Conservation (phyloP, 176 grass and related monocot species). For the Elymus sibiricus region DNA sequence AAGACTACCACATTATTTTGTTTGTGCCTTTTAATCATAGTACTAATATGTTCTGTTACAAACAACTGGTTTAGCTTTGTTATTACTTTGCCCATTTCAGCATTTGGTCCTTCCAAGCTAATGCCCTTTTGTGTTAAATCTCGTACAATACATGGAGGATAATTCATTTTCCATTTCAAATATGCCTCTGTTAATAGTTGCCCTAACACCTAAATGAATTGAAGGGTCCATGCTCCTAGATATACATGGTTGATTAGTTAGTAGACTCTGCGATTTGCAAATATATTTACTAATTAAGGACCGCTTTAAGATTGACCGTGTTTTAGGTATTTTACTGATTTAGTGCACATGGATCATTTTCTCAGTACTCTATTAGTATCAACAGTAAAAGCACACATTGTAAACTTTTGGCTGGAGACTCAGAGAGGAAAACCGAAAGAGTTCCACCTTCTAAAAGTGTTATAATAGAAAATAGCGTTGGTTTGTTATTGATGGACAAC, state of each 20-base stretch:
- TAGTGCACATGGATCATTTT: background rate
- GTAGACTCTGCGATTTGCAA: background rate
- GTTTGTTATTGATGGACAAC: background rate
- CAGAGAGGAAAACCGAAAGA: background rate
- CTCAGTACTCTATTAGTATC: background rate
- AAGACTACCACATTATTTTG: background rate
- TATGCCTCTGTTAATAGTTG: background rate
- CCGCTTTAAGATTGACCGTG: background rate
- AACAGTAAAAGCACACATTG: background rate
- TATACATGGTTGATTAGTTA: background rate
- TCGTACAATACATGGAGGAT: background rate
- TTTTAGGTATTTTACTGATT: slow-evolving; percentile 3
- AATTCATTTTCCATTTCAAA: background rate
- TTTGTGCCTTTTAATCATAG: background rate
- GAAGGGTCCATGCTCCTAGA: background rate
- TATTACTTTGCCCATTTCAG: background rate
- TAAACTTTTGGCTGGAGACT: background rate
- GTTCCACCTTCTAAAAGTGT: background rate
- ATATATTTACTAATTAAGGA: background rate
- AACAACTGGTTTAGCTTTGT: background rate
- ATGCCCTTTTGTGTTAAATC: slow-evolving; percentile 5
- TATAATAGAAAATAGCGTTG: background rate
- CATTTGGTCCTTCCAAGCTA: background rate
- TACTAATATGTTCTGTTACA: background rate
- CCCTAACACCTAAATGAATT: background rate